Percentiles rank a stretch among this genome's conserved stretches.
Evolutionary conservation across 2,329 filamentous ascomycete genomes (phyloP).

Genomic region (Apiospora aurea): DNA sequence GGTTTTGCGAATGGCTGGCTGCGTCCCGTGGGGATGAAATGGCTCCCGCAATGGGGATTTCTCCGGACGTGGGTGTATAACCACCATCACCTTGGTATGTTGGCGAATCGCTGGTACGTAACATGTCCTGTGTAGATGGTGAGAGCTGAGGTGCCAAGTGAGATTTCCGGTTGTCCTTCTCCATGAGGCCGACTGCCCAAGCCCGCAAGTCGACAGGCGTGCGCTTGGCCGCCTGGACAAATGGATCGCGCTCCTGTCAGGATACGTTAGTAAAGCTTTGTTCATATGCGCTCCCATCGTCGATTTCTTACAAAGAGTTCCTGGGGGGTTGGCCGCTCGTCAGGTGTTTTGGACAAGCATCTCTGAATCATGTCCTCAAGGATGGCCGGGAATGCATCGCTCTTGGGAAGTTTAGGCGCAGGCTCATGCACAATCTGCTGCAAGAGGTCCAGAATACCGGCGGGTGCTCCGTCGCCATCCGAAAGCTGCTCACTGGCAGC

Average conservation of each 20-base stretch:
- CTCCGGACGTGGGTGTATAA: slow-evolving; percentile 69
- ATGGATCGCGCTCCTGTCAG: slow-evolving; percentile 85
- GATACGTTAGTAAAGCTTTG: neutral
- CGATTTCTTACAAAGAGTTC: slow-evolving; percentile 80
- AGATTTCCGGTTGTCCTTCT: slow-evolving; percentile 93
- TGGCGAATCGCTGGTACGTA: slow-evolving; percentile 69
- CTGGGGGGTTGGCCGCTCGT: slow-evolving; percentile 87
- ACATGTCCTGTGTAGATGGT: slow-evolving; percentile 78
- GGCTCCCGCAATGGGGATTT: slow-evolving; percentile 71
- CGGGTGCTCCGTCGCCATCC: slow-evolving; percentile 82
- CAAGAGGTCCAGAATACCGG: slow-evolving; percentile 92
- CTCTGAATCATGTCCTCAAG: slow-evolving; percentile 97
- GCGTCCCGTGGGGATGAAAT: slow-evolving; percentile 62
- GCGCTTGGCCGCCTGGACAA: slow-evolving; percentile 94
- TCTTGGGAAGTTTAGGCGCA: slow-evolving; percentile 91
- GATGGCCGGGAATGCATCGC: slow-evolving; percentile 94
- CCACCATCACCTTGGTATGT: slow-evolving; percentile 56
- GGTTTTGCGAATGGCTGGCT: slow-evolving; percentile 49
- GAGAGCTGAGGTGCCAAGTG: slow-evolving; percentile 84
- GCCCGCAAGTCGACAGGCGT: slow-evolving; percentile 93
- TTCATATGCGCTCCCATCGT: neutral
- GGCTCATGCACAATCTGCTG: slow-evolving; percentile 98
- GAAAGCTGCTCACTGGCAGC: slow-evolving; percentile 73
- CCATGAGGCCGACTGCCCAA: slow-evolving; percentile 94
- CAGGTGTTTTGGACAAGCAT: slow-evolving; percentile 89